Conservation (phyloP, 1,284 basidiomycete species). For the Boletus mariae region DNA sequence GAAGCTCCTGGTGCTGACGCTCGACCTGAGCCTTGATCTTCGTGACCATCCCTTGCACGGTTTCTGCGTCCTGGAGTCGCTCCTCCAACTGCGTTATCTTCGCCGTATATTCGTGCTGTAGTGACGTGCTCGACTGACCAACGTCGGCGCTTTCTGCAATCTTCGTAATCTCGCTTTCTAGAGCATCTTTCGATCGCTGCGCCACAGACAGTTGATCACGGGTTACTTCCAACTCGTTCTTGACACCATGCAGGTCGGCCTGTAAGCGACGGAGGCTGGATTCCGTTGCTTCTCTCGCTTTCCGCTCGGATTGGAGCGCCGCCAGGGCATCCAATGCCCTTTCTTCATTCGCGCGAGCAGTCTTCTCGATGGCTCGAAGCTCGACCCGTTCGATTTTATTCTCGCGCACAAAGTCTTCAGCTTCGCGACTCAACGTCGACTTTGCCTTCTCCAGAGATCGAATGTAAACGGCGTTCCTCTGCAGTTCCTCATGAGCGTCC, state of each 20-base stretch:
- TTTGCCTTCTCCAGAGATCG: conserved; percentile 83
- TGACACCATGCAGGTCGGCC: conserved; percentile 52
- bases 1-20: conserved; percentile 67
- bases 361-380: conserved; percentile 65
- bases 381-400: conserved; percentile 72
- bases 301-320: conserved; percentile 63
- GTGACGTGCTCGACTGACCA: conserved; percentile 46
- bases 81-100: conserved; percentile 64
- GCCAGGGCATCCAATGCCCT: conserved; percentile 51
- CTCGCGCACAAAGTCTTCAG: conserved; percentile 80
- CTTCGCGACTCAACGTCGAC: conserved; percentile 72
- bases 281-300: conserved; percentile 62
- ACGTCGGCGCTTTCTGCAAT: conserved; percentile 59
- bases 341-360: conserved; percentile 56
- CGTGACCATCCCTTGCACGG: conserved; percentile 46
- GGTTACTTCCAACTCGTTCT: conserved; percentile 52
- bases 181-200: conserved; percentile 61
- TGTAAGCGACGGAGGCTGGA: conserved; percentile 56
- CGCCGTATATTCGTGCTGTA: conserved; percentile 56
- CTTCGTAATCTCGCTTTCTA: conserved; percentile 67
- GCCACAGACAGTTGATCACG: conserved; percentile 49
- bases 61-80: conserved; percentile 56
- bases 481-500: conserved; percentile 76
- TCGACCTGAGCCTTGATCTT: conserved; percentile 63
- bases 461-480: conserved; percentile 72